These are phyloP conservation scores for Penicillium salamii DNA, from an alignment of 495 filamentous ascomycete species.

Conservation along the genomic window DNA sequence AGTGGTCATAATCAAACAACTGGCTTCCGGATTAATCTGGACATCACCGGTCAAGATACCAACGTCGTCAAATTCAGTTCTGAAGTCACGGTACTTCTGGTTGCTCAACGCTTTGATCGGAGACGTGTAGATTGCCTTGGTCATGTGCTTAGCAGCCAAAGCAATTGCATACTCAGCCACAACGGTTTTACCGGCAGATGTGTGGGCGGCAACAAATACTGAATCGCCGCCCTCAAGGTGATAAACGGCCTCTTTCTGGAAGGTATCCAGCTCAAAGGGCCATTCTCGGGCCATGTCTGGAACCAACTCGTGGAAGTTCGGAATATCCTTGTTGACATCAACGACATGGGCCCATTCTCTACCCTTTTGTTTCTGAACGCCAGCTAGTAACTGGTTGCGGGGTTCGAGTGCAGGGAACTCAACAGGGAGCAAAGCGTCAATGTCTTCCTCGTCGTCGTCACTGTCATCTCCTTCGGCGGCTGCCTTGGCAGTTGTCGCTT, in stretches of 20 bases:
- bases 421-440: constrained; percentile 84
- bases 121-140: constrained; percentile 97
- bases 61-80: constrained; percentile 85
- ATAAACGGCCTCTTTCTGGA: constrained; percentile 98
- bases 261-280: constrained; percentile 96
- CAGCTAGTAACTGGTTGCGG: constrained; percentile 68
- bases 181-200: constrained; percentile 96
- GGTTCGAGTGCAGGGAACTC: constrained; percentile 93
- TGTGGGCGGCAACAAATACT: constrained; percentile 98
- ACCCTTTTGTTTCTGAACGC: constrained; percentile 68
- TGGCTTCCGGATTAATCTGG: constrained; percentile 96
- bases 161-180: constrained; percentile 98
- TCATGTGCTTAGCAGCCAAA: constrained; percentile 94
- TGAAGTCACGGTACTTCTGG: constrained; percentile 96
- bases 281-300: constrained; percentile 94
- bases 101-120: constrained; percentile 98
- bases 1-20: constrained; percentile 98
- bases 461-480: constrained; percentile 52
- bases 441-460: constrained; percentile 61
- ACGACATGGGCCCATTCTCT: constrained; percentile 98
- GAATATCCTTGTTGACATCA: constrained; percentile 84
- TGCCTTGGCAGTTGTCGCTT: constrained; percentile 42
- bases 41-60: constrained; percentile 97
- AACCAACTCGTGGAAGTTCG: constrained; percentile 89
- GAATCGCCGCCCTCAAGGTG: constrained; percentile 96